Evolutionary conservation across 1,284 basidiomycete genomes (phyloP), one percentile per base, ranked within the genome.

Genomic region (Boletellus deceptivus): DNA sequence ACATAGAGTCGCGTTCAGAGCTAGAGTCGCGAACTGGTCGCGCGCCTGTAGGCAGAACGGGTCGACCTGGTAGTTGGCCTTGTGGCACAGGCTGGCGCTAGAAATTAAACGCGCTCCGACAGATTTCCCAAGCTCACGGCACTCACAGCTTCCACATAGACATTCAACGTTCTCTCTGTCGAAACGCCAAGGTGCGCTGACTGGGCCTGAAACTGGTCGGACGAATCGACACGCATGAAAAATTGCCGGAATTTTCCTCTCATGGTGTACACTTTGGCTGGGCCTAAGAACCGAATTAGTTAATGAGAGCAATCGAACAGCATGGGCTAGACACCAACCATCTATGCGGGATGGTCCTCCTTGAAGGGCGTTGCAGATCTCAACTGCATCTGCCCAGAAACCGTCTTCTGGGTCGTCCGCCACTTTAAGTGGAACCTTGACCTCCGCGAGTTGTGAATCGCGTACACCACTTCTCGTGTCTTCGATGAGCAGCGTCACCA

Each of bases 161-260:
- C 57, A 13, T 72, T 70, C 41, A 83, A 49, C 1, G 76, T 79
- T 54, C 74, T 70, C 22, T 79, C 71, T 35, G 68, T 66, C 29
- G 71, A 68, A 11, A 83, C 68, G 9, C 70, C 64, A 9, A 83
- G 62, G 59, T 82, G 76, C 14, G 75, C 74, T 6, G 74, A 68
- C 24, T 70, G 69, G 48, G 66, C 75, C 27, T 77, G 71, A 50
- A 77, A 70, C 31, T 61, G 62, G 57, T 79, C 80, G 18, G 80
- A 75, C 24, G 72, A 69, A 6, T 78, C 74, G 24, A 88, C 74
- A 24, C 83, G 79, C 57, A 89, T 72, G 60, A 90, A 83, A 49
- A 80, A 75, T 57, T 90, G 87, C 43, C 81, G 75, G 63, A 82
- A 89, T 63, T 78, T 80, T 31, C 84, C 85, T 9, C 88, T 80